Conservation (phyloP, 768 basidiomycete species). For the Hericium rajendrae region DNA sequence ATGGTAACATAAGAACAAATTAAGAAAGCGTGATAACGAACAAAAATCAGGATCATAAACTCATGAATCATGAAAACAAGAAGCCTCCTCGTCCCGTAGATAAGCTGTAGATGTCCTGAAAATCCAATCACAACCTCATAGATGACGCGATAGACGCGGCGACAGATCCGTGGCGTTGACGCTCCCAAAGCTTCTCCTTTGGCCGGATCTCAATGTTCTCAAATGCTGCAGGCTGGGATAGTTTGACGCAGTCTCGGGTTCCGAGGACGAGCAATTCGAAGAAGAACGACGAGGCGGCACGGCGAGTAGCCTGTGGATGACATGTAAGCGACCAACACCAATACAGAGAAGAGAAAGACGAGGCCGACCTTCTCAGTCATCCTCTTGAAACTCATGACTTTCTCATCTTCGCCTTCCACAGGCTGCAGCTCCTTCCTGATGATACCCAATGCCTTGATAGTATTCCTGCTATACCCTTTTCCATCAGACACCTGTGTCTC, state of each 20-base stretch:
- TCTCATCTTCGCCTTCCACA: conserved; percentile 38
- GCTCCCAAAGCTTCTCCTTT: conserved; percentile 82
- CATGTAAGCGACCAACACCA: no score
- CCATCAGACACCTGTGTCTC: conserved; percentile 40
- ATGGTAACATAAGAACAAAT: background rate
- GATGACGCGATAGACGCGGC: conserved; percentile 39
- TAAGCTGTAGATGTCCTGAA: background rate
- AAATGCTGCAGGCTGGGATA: conserved; percentile 67
- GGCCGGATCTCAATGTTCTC: conserved; percentile 78
- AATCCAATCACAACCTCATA: conserved; percentile 25
- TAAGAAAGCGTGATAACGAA: background rate
- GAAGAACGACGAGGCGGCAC: conserved; percentile 94
- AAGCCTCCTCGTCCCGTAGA: background rate
- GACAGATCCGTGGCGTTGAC: conserved; percentile 36
- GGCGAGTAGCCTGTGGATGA: conserved; percentile 60
- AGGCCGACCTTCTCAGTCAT: conserved; percentile 62
- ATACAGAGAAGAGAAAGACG: background rate
- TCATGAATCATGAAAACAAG: background rate
- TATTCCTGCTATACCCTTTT: conserved; percentile 83
- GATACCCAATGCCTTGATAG: conserved; percentile 71
- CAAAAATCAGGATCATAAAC: background rate
- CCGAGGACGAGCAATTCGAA: conserved; percentile 94
- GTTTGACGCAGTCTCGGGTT: conserved; percentile 82
- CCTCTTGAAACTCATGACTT: conserved; percentile 65
- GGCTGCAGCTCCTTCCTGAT: conserved; percentile 65